These are phyloP conservation scores for Diaporthe citrichinensis DNA, from an alignment of 2,329 filamentous ascomycete species.

Conservation along the genomic window DNA sequence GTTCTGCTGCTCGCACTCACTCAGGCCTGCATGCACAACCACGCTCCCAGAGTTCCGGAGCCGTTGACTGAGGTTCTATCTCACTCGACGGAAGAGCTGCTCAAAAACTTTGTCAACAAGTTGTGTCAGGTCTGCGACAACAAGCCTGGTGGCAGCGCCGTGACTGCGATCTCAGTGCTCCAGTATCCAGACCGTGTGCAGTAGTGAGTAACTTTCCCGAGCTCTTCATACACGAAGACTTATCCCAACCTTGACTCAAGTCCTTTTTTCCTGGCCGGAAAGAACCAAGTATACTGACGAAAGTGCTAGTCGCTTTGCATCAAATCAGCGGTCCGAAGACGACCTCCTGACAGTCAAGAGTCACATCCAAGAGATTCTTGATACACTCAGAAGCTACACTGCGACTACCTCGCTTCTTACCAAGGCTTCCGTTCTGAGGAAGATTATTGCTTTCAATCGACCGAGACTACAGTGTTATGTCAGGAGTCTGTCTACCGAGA, in stretches of 20 bases:
- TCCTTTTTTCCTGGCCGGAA: no score
- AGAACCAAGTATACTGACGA: neutral
- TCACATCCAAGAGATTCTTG: slow-evolving; percentile 44
- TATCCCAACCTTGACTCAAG: no score
- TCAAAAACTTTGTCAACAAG: slow-evolving; percentile 48
- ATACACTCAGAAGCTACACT: slow-evolving; percentile 35
- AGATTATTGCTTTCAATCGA: slow-evolving; percentile 43
- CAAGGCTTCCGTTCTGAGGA: slow-evolving; percentile 33
- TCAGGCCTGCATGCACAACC: slow-evolving; percentile 27
- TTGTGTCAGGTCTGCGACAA: slow-evolving; percentile 49
- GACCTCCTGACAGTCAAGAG: slow-evolving; percentile 34
- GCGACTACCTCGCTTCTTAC: neutral
- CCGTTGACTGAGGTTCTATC: slow-evolving; percentile 27
- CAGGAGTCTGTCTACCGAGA: neutral
- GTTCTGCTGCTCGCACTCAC: slow-evolving; percentile 35
- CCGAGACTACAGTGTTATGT: slow-evolving; percentile 41
- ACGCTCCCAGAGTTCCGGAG: neutral
- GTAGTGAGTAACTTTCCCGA: slow-evolving; percentile 39
- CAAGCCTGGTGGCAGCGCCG: slow-evolving; percentile 43
- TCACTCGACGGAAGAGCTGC: slow-evolving; percentile 40
- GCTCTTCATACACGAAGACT: accelerated
- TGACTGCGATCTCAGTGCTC: slow-evolving; percentile 47
- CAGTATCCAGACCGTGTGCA: slow-evolving; percentile 44
- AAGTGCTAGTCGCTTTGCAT: slow-evolving; percentile 44
- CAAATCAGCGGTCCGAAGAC: slow-evolving; percentile 45